phyloP scores from a whole-genome alignment of 768 basidiomycete species.

The Myochromella boudieri region DNA sequence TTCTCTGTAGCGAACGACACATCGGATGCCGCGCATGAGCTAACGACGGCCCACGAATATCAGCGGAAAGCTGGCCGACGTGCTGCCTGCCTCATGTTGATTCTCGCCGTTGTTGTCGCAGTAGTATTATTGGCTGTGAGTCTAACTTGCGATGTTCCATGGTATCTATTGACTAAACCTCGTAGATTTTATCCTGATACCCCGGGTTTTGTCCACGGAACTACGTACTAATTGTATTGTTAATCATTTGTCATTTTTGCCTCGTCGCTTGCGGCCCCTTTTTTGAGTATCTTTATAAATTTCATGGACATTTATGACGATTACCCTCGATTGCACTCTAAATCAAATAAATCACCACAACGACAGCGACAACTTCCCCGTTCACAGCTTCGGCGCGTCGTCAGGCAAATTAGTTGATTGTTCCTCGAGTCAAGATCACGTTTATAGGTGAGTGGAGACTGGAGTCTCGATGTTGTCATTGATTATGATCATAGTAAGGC shows the following conservation, averaged over 20 bases:
- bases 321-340: no score
- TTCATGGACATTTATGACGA: background rate
- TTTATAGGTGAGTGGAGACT: no score
- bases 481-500: no score
- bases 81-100: constrained; percentile 86
- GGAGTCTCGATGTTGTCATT: no score
- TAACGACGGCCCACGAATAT: constrained; percentile 87
- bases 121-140: constrained; percentile 91
- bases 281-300: background rate
- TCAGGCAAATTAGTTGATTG: no score
- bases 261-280: background rate
- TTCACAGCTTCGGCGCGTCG: no score
- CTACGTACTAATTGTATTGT: constrained; percentile 12
- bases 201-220: constrained; percentile 4
- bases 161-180: background rate
- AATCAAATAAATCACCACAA: no score
- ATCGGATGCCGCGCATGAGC: constrained; percentile 78
- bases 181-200: constrained; percentile 17
- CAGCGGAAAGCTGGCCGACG: constrained; percentile 92
- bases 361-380: no score
- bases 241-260: constrained; percentile 13
- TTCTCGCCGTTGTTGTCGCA: constrained; percentile 83
- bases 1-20: constrained; percentile 85
- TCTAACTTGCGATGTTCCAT: constrained; percentile 12
- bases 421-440: no score